phyloP scores from a whole-genome alignment of 2,329 filamentous ascomycete species.

The Paracoccidioides brasiliensis region DNA sequence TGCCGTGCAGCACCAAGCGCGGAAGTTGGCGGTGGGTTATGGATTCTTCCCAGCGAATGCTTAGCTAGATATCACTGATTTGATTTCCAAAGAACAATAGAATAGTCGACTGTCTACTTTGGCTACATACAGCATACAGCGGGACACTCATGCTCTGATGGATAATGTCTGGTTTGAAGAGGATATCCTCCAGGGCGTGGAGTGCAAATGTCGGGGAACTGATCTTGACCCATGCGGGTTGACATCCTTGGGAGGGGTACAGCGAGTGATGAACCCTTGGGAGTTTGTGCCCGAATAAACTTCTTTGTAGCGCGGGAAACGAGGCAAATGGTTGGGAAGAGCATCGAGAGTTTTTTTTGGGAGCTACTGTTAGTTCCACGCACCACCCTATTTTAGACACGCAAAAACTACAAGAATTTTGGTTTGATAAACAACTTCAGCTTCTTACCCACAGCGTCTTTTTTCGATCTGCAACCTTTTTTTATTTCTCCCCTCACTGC shows the following conservation, averaged over 20 bases:
- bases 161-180: neutral
- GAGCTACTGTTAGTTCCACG: neutral
- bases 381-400: neutral
- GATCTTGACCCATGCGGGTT: neutral
- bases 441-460: neutral
- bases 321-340: conserved; percentile 1
- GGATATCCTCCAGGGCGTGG: neutral
- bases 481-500: neutral
- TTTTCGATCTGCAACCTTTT: neutral
- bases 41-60: neutral
- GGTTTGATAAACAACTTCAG: neutral
- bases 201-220: neutral
- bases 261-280: neutral
- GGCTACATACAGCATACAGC: neutral
- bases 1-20: neutral
- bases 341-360: neutral
- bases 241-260: neutral
- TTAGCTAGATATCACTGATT: neutral
- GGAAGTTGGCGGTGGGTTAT: neutral
- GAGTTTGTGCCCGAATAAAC: neutral
- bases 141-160: neutral
- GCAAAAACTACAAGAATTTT: neutral
- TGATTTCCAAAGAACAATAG: neutral
- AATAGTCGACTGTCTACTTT: neutral
- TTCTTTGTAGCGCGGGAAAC: conserved; percentile 1